Base-by-base conservation (phyloP, 225 moss, liverwort and hornwort genomes). In the Bryoerythrophyllum caledonicum region DNA sequence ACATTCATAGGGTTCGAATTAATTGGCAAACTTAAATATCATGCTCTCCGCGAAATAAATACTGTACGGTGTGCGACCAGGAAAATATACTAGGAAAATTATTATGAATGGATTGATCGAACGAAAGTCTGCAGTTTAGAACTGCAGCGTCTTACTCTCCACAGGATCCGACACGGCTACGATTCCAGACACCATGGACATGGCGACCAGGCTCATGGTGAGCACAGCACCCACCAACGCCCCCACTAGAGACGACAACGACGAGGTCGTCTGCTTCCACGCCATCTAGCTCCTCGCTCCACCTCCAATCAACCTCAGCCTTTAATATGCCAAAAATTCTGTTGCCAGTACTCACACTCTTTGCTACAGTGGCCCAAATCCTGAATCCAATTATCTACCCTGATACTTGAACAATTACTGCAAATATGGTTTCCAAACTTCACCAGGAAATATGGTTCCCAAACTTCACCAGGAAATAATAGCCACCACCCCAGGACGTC, bases 201-300 rank as follows among this genome's bases (percentile, higher is more conserved):
- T 51, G 49, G 17, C 49, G 57, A 72, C 59, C 73, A 67, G 37
- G 79, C 15, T 73, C 72, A 73, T 38, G 60, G 73, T 40, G 60
- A 79, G 66, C 78, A 66, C 51, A 35, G 26, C 48, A 2, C 17
- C 38, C 26, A 60, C 38, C 1, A 67, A 60, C 17, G 49, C 66
- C 67, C 51, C 73, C 66, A 14, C 37, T 15, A 38, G 13, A 52
- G 68, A 49, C 19, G 19, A 19, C 19, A 13, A 49, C 48, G 15
- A 44, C 13, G 48, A 49, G 17, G 48, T 16, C 19, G 2, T 28
- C 60, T 59, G 49, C 66, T 40, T 27, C 32, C 60, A 51, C 51
- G 60, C n/a, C 67, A 79, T 67, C 66, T 67, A 57, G 65, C 65
- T 59, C 58, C 78, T 20, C n/a, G 63, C 59, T 59, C 10, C 21